A percentile compares a stretch with the other conserved stretches of the same genome.
Conservation (phyloP, 805 yeast species). For the Cyberlindnera mississippiensis region DNA sequence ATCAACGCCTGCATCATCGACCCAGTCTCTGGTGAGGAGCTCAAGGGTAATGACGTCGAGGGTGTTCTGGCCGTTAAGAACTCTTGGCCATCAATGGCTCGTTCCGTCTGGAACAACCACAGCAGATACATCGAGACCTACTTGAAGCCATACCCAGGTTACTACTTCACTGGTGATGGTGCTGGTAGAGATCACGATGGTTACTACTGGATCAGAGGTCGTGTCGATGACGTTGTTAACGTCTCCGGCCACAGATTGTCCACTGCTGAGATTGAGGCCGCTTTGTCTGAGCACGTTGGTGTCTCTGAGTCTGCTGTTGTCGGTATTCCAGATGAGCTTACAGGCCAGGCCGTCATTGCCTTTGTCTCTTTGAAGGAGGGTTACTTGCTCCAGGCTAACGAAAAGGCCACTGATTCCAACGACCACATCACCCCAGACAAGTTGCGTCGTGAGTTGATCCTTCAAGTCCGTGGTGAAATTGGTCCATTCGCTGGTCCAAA, state of each 20-base stretch:
- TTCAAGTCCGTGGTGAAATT: slow-evolving; percentile 88
- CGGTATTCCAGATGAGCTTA: slow-evolving; percentile 89
- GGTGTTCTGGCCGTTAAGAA: slow-evolving; percentile 90
- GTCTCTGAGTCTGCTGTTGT: slow-evolving; percentile 97
- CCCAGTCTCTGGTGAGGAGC: slow-evolving; percentile 85
- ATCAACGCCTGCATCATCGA: slow-evolving; percentile 87
- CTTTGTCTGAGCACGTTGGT: slow-evolving; percentile 68
- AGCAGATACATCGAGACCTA: slow-evolving; percentile 85
- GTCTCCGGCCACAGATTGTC: slow-evolving; percentile 97
- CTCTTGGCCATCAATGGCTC: slow-evolving; percentile 99
- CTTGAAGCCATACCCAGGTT: slow-evolving; percentile 87
- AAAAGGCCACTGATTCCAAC: slow-evolving; percentile 27
- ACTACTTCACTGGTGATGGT: slow-evolving; percentile 97
- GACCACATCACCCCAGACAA: slow-evolving; percentile 33
- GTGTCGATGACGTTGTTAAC: slow-evolving; percentile 98
- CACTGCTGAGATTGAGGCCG: slow-evolving; percentile 97
- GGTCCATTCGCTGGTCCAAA: slow-evolving; percentile 95
- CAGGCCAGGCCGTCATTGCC: slow-evolving; percentile 97
- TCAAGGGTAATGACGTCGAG: slow-evolving; percentile 85
- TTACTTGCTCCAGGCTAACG: slow-evolving; percentile 29
- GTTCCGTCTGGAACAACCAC: slow-evolving; percentile 91
- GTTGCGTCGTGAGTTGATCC: slow-evolving; percentile 66
- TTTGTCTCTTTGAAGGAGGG: slow-evolving; percentile 77
- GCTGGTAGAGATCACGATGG: slow-evolving; percentile 97
- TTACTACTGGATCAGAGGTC: slow-evolving; percentile 95